Conservation (phyloP, 2,329 filamentous ascomycete genomes). For the Beauveria asiatica region DNA sequence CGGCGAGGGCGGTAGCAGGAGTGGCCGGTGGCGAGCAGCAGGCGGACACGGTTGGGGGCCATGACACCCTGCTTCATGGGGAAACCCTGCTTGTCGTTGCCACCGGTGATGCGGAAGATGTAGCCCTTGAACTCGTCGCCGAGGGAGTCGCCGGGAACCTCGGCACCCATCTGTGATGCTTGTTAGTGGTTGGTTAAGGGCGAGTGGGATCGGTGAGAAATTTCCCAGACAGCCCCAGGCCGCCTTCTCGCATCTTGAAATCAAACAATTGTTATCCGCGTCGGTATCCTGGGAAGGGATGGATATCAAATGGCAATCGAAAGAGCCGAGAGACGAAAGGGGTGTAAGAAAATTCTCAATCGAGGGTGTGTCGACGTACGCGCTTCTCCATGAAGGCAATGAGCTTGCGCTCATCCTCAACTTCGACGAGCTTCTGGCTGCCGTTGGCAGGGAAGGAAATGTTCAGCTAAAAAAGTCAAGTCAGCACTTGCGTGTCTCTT, state of each 20-base stretch:
- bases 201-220: neutral
- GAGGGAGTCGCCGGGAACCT: slow-evolving; percentile 88
- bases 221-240: neutral
- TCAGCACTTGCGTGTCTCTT: slow-evolving; percentile 24
- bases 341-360: neutral
- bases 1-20: slow-evolving; percentile 98
- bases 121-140: slow-evolving; percentile 99
- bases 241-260: neutral
- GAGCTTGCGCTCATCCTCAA: slow-evolving; percentile 99
- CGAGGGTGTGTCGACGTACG: slow-evolving; percentile 44
- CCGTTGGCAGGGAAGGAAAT: slow-evolving; percentile 93
- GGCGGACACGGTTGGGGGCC: slow-evolving; percentile 95
- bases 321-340: slow-evolving; percentile 9
- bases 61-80: slow-evolving; percentile 99
- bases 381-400: slow-evolving; percentile 98
- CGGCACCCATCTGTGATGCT: slow-evolving; percentile 64
- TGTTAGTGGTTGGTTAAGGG: slow-evolving; percentile 23
- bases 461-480: slow-evolving; percentile 42
- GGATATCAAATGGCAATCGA: neutral
- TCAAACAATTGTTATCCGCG: neutral
- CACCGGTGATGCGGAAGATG: slow-evolving; percentile 98
- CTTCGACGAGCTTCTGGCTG: slow-evolving; percentile 98
- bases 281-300: neutral
- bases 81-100: slow-evolving; percentile 99
- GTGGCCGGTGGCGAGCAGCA: slow-evolving; percentile 93